These are phyloP conservation scores for Penicillium robsamsonii DNA, from an alignment of 495 filamentous ascomycete genomes.

Conservation along the genomic window DNA sequence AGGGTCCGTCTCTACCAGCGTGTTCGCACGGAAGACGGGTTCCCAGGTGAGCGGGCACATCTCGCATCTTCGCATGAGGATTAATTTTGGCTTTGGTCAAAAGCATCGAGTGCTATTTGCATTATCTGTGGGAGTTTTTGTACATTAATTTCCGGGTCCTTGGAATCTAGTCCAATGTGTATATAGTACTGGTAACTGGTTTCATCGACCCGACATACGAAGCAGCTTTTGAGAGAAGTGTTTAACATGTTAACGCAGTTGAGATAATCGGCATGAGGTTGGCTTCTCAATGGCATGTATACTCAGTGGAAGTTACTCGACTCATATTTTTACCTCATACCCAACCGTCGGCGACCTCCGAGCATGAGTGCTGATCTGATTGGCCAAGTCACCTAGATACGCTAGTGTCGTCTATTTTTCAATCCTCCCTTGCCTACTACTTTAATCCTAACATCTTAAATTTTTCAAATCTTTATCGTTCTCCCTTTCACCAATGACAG, in stretches of 20 bases:
- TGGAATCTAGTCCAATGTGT: slow-evolving; percentile 3
- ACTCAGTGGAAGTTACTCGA: neutral
- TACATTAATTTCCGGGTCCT: neutral
- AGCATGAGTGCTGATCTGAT: neutral
- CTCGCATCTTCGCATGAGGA: slow-evolving; percentile 14
- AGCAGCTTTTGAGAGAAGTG: neutral
- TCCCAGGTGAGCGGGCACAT: slow-evolving; percentile 17
- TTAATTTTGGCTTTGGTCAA: neutral
- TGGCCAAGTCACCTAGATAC: neutral
- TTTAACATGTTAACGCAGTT: neutral
- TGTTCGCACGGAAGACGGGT: slow-evolving; percentile 13
- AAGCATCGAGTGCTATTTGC: neutral
- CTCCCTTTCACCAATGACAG: neutral
- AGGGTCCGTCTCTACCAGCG: slow-evolving; percentile 29
- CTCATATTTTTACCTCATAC: neutral
- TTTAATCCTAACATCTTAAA: neutral
- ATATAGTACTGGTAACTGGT: slow-evolving; percentile 1
- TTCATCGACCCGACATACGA: neutral
- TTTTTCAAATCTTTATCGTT: neutral
- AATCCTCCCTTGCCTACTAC: neutral
- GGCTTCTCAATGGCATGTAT: neutral
- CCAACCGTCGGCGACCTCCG: neutral
- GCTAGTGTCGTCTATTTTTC: neutral
- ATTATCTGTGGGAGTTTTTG: slow-evolving; percentile 10
- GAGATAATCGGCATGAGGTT: neutral